phyloP scores from a whole-genome alignment of 257 asterid genomes.

The Verbascum thapsus region DNA sequence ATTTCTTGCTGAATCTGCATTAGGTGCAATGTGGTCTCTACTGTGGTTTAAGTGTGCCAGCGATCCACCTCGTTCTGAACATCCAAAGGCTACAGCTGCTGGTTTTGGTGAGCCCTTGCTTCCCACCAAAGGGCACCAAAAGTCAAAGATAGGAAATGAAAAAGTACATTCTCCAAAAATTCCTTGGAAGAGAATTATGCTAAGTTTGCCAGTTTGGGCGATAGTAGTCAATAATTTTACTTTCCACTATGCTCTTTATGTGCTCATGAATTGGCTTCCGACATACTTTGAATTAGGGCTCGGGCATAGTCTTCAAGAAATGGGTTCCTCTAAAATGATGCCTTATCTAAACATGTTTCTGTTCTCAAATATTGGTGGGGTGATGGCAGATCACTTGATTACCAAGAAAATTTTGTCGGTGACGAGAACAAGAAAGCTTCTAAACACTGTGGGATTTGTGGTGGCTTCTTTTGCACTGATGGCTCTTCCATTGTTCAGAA shows the following conservation, averaged over 20 bases:
- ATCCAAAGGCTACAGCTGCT: slow-evolving; percentile 86
- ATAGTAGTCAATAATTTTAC: slow-evolving; percentile 87
- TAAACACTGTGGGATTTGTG: slow-evolving; percentile 74
- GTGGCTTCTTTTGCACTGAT: slow-evolving; percentile 77
- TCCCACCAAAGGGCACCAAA: slow-evolving; percentile 51
- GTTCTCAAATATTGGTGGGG: slow-evolving; percentile 89
- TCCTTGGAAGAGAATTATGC: slow-evolving; percentile 76
- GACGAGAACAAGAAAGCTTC: slow-evolving; percentile 71
- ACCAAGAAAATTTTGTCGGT: slow-evolving; percentile 61
- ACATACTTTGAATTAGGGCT: slow-evolving; percentile 89
- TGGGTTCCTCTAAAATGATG: slow-evolving; percentile 97
- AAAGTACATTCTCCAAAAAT: slow-evolving; percentile 48
- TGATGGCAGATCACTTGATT: slow-evolving; percentile 75
- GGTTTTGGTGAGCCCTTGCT: slow-evolving; percentile 80
- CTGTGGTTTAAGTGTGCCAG: slow-evolving; percentile 74
- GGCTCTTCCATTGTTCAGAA: slow-evolving; percentile 73
- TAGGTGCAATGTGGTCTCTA: slow-evolving; percentile 80
- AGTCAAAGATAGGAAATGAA: slow-evolving; percentile 59
- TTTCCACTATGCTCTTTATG: slow-evolving; percentile 89
- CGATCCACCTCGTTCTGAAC: slow-evolving; percentile 92
- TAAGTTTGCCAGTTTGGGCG: slow-evolving; percentile 85
- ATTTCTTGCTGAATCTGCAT: slow-evolving; percentile 72
- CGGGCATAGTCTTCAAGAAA: slow-evolving; percentile 78
- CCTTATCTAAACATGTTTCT: slow-evolving; percentile 87
- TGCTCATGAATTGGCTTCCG: slow-evolving; percentile 98